Evolutionary conservation across 768 basidiomycete genomes (phyloP).

Genomic region (Tylopilus cervinicoccineus): DNA sequence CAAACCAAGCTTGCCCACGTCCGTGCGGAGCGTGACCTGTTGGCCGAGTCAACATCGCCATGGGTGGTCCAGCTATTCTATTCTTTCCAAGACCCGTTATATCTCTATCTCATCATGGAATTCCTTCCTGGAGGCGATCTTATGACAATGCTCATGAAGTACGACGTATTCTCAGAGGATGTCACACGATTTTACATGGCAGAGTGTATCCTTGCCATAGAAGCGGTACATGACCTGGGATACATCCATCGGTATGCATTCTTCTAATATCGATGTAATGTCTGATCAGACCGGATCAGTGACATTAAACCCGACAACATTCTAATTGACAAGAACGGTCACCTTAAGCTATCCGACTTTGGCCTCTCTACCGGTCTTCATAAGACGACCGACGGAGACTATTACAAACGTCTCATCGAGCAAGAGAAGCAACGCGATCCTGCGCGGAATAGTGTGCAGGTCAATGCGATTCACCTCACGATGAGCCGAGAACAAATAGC

Average conservation of each 20-base stretch:
- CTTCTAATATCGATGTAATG: background rate
- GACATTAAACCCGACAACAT: constrained; percentile 99
- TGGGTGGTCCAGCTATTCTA: constrained; percentile 99
- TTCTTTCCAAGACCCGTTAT: constrained; percentile 95
- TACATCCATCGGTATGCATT: constrained; percentile 89
- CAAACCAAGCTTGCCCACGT: constrained; percentile 84
- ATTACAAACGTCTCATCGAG: constrained; percentile 89
- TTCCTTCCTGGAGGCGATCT: constrained; percentile 91
- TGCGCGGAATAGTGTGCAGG: constrained; percentile 92
- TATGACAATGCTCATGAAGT: constrained; percentile 99
- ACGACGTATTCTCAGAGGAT: constrained; percentile 98
- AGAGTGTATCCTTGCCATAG: constrained; percentile 95
- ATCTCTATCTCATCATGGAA: constrained; percentile 97
- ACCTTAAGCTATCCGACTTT: constrained; percentile 97
- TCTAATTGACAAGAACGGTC: constrained; percentile 93
- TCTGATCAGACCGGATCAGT: constrained; percentile 38
- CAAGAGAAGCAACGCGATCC: constrained; percentile 59
- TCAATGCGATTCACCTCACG: constrained; percentile 95
- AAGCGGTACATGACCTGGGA: constrained; percentile 97
- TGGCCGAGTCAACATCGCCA: constrained; percentile 93
- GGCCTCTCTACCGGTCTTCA: constrained; percentile 97
- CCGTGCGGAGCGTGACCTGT: constrained; percentile 92
- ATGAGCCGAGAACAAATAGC: constrained; percentile 97
- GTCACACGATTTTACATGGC: constrained; percentile 99
- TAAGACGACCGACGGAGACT: constrained; percentile 91